phyloP scores from a whole-genome alignment of 768 basidiomycete species.

The Agaricus subrufescens region DNA sequence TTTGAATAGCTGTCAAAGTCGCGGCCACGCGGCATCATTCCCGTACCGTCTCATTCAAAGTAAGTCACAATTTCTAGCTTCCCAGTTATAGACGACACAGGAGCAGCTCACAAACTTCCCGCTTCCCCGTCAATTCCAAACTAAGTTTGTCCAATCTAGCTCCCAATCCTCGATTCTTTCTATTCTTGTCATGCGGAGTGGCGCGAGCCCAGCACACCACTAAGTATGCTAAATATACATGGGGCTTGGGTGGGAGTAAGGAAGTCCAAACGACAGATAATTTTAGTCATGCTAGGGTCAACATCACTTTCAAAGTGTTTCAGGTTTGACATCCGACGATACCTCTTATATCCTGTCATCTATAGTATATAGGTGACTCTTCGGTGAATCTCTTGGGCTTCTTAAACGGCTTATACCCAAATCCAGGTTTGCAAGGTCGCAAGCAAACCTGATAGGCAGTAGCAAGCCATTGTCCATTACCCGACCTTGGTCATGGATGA shows the following conservation, averaged over 20 bases:
- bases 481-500: background rate
- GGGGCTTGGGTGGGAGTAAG: background rate
- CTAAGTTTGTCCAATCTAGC: background rate
- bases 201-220: background rate
- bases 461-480: background rate
- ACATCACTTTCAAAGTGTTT: constrained; percentile 1
- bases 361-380: background rate
- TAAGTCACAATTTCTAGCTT: no score
- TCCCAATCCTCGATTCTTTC: background rate
- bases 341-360: background rate
- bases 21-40: no score
- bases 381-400: background rate
- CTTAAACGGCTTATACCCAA: background rate
- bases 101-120: no score
- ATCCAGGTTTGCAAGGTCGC: background rate
- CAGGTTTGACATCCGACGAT: constrained; percentile 5
- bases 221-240: background rate
- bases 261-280: background rate
- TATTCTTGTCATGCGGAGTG: constrained; percentile 1
- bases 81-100: no score
- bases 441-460: background rate
- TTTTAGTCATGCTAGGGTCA: background rate
- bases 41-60: no score
- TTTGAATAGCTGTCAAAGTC: no score
- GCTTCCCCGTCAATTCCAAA: no score